Conservation (phyloP, 108 stramenopile genomes). For the Cyclostephanos invisitatus region DNA sequence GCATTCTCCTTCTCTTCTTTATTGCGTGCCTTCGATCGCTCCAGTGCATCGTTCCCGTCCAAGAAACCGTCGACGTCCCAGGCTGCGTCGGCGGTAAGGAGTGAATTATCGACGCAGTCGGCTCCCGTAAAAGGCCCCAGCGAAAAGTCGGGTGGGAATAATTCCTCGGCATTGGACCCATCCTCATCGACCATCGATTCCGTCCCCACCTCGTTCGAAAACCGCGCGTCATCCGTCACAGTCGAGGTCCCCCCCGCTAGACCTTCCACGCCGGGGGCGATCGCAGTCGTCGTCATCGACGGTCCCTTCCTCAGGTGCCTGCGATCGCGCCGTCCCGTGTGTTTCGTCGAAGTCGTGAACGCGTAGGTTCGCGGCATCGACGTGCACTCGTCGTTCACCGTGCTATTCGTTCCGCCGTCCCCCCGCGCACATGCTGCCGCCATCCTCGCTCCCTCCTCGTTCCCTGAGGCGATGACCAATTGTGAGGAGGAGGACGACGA, state of each 20-base stretch:
- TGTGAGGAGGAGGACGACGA: neutral
- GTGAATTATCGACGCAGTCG: neutral
- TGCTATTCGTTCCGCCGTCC: neutral
- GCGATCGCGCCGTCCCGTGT: neutral
- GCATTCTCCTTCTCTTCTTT: neutral
- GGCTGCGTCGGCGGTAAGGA: slow-evolving; percentile 1
- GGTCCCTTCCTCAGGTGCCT: neutral
- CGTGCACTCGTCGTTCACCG: neutral
- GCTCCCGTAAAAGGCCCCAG: neutral
- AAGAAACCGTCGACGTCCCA: slow-evolving; percentile 22
- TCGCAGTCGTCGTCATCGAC: neutral
- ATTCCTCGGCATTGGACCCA: slow-evolving; percentile 5
- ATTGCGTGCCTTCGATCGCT: slow-evolving; percentile 17
- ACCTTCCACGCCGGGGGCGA: neutral
- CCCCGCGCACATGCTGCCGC: neutral
- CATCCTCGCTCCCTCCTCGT: neutral
- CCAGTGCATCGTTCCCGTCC: slow-evolving; percentile 6
- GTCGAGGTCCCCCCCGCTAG: neutral
- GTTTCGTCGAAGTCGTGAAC: neutral
- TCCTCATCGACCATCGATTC: neutral
- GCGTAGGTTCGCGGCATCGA: neutral
- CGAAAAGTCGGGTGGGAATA: slow-evolving; percentile 11
- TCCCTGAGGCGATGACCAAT: neutral
- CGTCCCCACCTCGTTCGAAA: slow-evolving; percentile 6
- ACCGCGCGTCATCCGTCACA: neutral